Evolutionary conservation across 495 filamentous ascomycete genomes (phyloP), one percentile per base, ranked within the genome.

Genomic region (Diplogelasinospora grovesii): DNA sequence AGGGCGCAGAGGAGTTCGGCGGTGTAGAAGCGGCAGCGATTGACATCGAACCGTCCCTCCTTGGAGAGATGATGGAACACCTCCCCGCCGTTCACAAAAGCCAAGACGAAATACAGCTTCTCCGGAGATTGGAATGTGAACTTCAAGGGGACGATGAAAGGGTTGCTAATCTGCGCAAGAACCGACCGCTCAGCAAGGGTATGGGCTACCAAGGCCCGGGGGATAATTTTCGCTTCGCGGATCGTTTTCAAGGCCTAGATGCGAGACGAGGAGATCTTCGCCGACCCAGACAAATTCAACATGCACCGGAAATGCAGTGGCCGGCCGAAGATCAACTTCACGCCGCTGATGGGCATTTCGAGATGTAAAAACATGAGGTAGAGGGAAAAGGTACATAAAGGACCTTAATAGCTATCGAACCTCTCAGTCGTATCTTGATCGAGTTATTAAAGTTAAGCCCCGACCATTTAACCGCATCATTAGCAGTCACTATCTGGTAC

Each of bases 61-160:
- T 86, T 83, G 60, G 97, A 93, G 13, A 99, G 72, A 61, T 97
- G 93, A 59, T 97, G 88, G 75, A 99, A 99, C 41, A 99, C 67
- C 66, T 99, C 92, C 53, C 92, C 92, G 44, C 92, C 92, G 55
- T 99, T 99, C 57, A 99, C 89, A 46, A 99, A 97, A 5, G 93
- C 92, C 21, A 97, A 64, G 34, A 97, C 93, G 11, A 99, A 78
- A 63, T 99, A 99, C 24, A 99, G 75, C 71, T 99, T 97, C 61
- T 97, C 93, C 2, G 92, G 92, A 9, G 88, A 95, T 61, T 99
- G 92, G 78, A 97, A 99, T 1, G 93, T 95, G 60, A 99, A 99
- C 56, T 99, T 99, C 48, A 97, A 73, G 2, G 92, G 92, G 16
- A 97, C 92, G 54, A 99, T 99, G 68, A 99, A 99, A 3, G 92